Evolutionary conservation across 2,329 filamentous ascomycete genomes (phyloP).

Genomic region (Paecilomyces dactylethromorphus): DNA sequence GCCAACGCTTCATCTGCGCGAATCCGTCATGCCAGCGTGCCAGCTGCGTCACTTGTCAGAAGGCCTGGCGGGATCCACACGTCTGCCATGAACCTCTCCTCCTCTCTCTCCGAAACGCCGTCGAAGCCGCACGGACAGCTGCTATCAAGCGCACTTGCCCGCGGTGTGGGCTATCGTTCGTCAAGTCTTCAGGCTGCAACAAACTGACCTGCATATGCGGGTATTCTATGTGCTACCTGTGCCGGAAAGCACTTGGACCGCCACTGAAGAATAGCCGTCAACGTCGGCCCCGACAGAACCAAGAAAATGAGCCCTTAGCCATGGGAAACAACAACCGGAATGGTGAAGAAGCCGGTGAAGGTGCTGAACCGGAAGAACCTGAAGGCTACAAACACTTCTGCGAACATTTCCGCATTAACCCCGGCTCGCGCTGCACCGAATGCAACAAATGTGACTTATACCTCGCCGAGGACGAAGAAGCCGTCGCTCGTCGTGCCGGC

Average conservation of each 20-base stretch:
- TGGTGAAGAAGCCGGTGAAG: slow-evolving; percentile 17
- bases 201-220: slow-evolving; percentile 94
- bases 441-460: slow-evolving; percentile 75
- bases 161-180: slow-evolving; percentile 81
- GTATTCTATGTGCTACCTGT: slow-evolving; percentile 97
- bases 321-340: slow-evolving; percentile 29
- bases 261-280: slow-evolving; percentile 9
- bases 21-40: slow-evolving; percentile 59
- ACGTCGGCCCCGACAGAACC: slow-evolving; percentile 5
- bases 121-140: slow-evolving; percentile 88
- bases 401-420: slow-evolving; percentile 82
- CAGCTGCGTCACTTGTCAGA: slow-evolving; percentile 77
- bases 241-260: slow-evolving; percentile 59
- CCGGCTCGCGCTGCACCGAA: slow-evolving; percentile 66
- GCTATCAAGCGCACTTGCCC: slow-evolving; percentile 95
- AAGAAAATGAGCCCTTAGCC: slow-evolving; percentile 14
- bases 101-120: slow-evolving; percentile 75
- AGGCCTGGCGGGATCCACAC: slow-evolving; percentile 82
- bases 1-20: slow-evolving; percentile 71
- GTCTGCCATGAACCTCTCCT: slow-evolving; percentile 80
- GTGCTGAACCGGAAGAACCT: slow-evolving; percentile 34
- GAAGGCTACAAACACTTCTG: slow-evolving; percentile 94
- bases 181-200: slow-evolving; percentile 92
- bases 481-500: slow-evolving; percentile 61
- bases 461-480: slow-evolving; percentile 65